Conservation (phyloP, 371 early-diverging fungal species). For the Mucor mucedo region DNA sequence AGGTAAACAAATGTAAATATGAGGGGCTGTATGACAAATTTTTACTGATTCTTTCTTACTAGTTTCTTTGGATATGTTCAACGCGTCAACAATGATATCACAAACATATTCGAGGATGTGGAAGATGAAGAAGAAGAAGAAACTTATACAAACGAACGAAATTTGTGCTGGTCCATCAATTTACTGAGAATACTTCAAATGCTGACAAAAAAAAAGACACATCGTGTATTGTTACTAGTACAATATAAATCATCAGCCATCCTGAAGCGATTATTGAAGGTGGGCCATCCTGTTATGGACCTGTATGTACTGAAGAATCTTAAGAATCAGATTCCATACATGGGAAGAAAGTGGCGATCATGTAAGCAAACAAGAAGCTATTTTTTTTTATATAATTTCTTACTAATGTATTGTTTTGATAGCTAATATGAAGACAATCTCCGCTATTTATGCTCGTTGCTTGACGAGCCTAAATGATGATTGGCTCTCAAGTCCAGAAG, state of each 20-base stretch:
- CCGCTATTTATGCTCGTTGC: conserved; percentile 75
- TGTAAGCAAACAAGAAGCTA: conserved; percentile 38
- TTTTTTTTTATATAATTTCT: neutral
- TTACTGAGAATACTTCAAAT: conserved; percentile 81
- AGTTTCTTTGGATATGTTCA: conserved; percentile 28
- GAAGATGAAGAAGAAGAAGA: conserved; percentile 17
- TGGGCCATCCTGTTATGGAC: conserved; percentile 70
- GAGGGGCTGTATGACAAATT: too few relatives aligned
- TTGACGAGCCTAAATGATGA: conserved; percentile 73
- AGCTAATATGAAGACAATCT: conserved; percentile 83
- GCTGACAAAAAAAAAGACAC: conserved; percentile 77
- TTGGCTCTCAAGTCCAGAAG: conserved; percentile 73
- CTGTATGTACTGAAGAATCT: conserved; percentile 80
- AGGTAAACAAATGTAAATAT: conserved; percentile 9
- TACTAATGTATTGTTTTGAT: neutral
- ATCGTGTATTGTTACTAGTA: conserved; percentile 77
- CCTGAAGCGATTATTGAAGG: conserved; percentile 75
- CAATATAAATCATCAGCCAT: conserved; percentile 85
- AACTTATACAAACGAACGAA: conserved; percentile 49
- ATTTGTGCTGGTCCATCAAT: conserved; percentile 78
- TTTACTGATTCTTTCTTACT: neutral
- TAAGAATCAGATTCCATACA: conserved; percentile 78
- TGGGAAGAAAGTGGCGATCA: conserved; percentile 85
- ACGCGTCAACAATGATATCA: neutral
- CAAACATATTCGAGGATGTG: neutral